A percentile compares a stretch with the other conserved stretches of the same genome.
These are phyloP conservation scores for Pestalotiopsis sp. DNA, from an alignment of 2,329 filamentous ascomycete genomes.

Conservation along the genomic window DNA sequence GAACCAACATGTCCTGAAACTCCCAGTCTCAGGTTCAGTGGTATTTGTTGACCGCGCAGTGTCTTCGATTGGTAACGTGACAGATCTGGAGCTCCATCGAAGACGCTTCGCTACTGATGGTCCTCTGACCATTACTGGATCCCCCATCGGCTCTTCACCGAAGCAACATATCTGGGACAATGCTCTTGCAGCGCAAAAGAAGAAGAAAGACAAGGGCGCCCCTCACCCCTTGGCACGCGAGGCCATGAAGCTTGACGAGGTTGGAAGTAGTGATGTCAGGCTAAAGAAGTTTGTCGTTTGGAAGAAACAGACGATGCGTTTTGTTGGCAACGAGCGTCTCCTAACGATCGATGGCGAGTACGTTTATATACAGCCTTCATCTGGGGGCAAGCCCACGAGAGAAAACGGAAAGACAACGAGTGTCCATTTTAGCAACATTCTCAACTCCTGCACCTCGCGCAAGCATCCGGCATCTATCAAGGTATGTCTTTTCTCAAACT, in stretches of 20 bases:
- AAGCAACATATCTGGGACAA: conserved; percentile 62
- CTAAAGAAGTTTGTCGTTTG: conserved; percentile 81
- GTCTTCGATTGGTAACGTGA: conserved; percentile 74
- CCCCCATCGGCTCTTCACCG: conserved; percentile 71
- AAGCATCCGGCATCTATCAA: conserved; percentile 83
- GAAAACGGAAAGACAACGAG: conserved; percentile 75
- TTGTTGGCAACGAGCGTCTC: conserved; percentile 76
- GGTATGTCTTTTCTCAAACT: conserved; percentile 44
- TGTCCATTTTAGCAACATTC: conserved; percentile 80
- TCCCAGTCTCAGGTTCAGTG: conserved; percentile 74
- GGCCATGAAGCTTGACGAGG: conserved; percentile 61
- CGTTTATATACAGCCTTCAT: conserved; percentile 79
- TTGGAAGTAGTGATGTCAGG: conserved; percentile 53
- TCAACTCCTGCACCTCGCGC: conserved; percentile 80
- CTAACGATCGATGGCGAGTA: conserved; percentile 85
- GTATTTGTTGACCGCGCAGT: conserved; percentile 79
- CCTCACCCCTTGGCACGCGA: conserved; percentile 71
- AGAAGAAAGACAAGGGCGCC: conserved; percentile 60
- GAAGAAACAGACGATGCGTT: conserved; percentile 81
- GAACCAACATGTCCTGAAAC: conserved; percentile 76
- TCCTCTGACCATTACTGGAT: conserved; percentile 68
- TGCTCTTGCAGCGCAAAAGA: conserved; percentile 42
- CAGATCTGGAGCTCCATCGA: conserved; percentile 75
- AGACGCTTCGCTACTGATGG: conserved; percentile 77
- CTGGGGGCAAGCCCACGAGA: conserved; percentile 66